Evolutionary conservation across 1,139 yeast genomes (phyloP).

Genomic region (Wickerhamomyces sp.): DNA sequence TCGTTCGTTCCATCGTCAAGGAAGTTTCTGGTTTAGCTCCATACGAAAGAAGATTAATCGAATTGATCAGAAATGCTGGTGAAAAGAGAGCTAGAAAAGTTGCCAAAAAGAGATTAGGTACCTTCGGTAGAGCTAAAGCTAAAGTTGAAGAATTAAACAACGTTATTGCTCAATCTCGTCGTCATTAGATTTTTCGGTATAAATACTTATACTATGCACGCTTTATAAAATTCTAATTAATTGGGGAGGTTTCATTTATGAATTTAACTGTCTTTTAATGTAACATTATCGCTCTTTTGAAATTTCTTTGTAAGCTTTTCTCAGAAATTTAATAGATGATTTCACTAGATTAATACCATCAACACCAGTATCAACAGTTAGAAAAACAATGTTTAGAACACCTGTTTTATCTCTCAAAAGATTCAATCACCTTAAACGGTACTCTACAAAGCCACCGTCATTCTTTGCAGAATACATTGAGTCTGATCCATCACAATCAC

Average conservation of each 20-base stretch:
- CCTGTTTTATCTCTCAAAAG: background rate
- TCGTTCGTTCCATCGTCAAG: conserved; percentile 92
- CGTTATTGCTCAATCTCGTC: conserved; percentile 97
- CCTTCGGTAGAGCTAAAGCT: conserved; percentile 99
- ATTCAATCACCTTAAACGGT: background rate
- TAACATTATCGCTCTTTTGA: conserved; percentile 14
- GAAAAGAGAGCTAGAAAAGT: conserved; percentile 99
- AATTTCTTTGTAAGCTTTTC: too few species aligned
- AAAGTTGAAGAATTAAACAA: conserved; percentile 98
- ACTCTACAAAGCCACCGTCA: conserved; percentile 16
- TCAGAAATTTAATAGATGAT: too few species aligned
- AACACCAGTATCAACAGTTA: too few species aligned
- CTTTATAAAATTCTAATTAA: conserved; percentile 1
- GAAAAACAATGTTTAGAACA: background rate
- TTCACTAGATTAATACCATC: too few species aligned
- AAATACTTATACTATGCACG: conserved; percentile 1
- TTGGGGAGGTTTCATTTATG: conserved; percentile 1
- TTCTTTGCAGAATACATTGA: conserved; percentile 13
- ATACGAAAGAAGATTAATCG: conserved; percentile 99
- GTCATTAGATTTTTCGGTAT: conserved; percentile 38
- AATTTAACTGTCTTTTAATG: conserved; percentile 13
- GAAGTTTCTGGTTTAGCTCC: conserved; percentile 99
- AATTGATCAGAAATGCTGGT: conserved; percentile 99
- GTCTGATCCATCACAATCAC: background rate
- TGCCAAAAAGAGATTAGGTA: conserved; percentile 99